phyloP scores from a whole-genome alignment of 768 basidiomycete genomes.

The Russula olivacea region DNA sequence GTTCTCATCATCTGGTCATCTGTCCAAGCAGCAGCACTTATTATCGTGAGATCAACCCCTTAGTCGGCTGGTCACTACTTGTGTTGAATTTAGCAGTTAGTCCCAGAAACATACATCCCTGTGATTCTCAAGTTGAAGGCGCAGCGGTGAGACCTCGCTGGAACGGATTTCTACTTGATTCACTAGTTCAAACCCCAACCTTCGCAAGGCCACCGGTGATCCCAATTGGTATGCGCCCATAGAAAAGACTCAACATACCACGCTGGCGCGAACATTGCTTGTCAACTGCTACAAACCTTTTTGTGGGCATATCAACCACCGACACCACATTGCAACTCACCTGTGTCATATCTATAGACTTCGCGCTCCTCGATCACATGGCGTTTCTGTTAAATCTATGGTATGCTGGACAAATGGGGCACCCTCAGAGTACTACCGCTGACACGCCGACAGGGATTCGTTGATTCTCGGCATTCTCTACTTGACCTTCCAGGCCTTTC shows the following conservation, averaged over 20 bases:
- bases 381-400: conserved; percentile 65
- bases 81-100: conserved; percentile 36
- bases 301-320: conserved; percentile 39
- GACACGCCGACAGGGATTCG: conserved; percentile 32
- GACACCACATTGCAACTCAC: not conserved
- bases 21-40: conserved; percentile 44
- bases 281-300: conserved; percentile 68
- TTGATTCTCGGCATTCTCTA: conserved; percentile 42
- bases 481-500: conserved; percentile 51
- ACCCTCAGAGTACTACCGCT: not conserved
- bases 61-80: not conserved
- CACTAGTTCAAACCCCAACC: conserved; percentile 30
- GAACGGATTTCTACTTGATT: not conserved
- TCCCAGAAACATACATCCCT: conserved; percentile 69
- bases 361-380: conserved; percentile 68
- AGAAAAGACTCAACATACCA: conserved; percentile 42
- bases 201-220: conserved; percentile 54
- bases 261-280: conserved; percentile 43
- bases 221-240: conserved; percentile 50
- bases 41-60: conserved; percentile 38
- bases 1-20: conserved; percentile 65
- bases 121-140: conserved; percentile 59
- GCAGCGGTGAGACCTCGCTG: conserved; percentile 34
- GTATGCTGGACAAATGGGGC: conserved; percentile 34
- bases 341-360: conserved; percentile 38